Conservation (phyloP, 176 grass and related monocot genomes). For the Poa annua region DNA sequence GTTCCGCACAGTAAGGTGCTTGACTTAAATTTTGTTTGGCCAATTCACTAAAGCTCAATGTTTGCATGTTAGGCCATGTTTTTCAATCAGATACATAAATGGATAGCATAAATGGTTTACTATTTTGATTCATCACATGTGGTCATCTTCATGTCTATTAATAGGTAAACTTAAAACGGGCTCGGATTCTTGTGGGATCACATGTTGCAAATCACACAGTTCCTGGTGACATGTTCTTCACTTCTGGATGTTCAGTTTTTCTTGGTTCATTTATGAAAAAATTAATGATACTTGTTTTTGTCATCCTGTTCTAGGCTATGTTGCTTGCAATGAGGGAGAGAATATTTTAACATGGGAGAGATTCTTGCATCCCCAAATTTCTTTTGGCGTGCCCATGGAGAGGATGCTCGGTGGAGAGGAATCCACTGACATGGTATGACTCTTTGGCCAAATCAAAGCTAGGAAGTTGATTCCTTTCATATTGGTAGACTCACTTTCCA, state of each 20-base stretch:
- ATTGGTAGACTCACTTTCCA: too few species aligned
- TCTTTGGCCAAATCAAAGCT: too few species aligned
- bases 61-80: slow-evolving; percentile 27
- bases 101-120: not conserved
- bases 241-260: slow-evolving; percentile 29
- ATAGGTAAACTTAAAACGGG: slow-evolving; percentile 92
- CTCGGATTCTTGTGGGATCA: slow-evolving; percentile 84
- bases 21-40: slow-evolving; percentile 48
- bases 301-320: slow-evolving; percentile 55
- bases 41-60: slow-evolving; percentile 21
- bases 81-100: slow-evolving; percentile 5
- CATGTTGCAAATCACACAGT: slow-evolving; percentile 72
- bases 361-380: slow-evolving; percentile 71
- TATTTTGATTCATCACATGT: not conserved
- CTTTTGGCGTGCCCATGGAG: slow-evolving; percentile 78
- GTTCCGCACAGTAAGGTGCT: slow-evolving; percentile 89
- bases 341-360: slow-evolving; percentile 92
- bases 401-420: slow-evolving; percentile 63
- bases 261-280: not conserved
- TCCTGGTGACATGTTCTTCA: slow-evolving; percentile 71
- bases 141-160: slow-evolving; percentile 22
- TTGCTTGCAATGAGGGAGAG: slow-evolving; percentile 83
- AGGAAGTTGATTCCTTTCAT: too few species aligned
- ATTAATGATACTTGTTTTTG: slow-evolving; percentile 14
- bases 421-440: slow-evolving; percentile 39